Conservation (phyloP, 768 basidiomycete genomes). For the Daedaleopsis nitida region DNA sequence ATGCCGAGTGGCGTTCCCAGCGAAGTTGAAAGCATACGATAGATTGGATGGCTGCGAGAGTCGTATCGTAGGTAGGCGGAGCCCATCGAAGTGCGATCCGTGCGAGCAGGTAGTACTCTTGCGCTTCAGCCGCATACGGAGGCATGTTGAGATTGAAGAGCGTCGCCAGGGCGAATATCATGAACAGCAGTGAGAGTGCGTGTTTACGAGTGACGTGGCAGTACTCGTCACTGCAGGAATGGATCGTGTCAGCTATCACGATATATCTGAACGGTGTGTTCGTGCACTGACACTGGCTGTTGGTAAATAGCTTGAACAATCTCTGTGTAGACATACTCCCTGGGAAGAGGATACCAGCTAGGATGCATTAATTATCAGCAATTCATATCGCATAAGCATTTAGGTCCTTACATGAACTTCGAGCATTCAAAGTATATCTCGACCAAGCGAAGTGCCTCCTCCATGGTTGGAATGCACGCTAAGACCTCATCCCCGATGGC, state of each 20-base stretch:
- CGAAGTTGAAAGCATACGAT: constrained; percentile 42
- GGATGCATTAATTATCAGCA: background rate
- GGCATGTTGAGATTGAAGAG: constrained; percentile 57
- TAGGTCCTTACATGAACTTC: constrained; percentile 48
- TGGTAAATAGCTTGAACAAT: constrained; percentile 57
- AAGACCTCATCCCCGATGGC: constrained; percentile 45
- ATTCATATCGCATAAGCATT: background rate
- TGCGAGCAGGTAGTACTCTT: constrained; percentile 64
- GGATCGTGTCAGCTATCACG: background rate
- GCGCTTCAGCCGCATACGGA: constrained; percentile 53
- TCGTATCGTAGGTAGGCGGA: constrained; percentile 49
- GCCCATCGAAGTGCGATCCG: constrained; percentile 52
- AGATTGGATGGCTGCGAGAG: constrained; percentile 55
- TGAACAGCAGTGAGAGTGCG: constrained; percentile 61
- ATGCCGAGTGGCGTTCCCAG: background rate
- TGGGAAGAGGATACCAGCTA: constrained; percentile 58
- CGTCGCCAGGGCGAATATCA: constrained; percentile 63
- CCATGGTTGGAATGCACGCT: constrained; percentile 49
- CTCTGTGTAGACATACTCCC: constrained; percentile 57
- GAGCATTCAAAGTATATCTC: constrained; percentile 68
- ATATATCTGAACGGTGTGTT: background rate
- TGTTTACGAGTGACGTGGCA: constrained; percentile 44
- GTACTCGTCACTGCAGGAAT: constrained; percentile 15
- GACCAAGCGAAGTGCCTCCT: constrained; percentile 61
- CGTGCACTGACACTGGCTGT: constrained; percentile 40